Evolutionary conservation across 495 filamentous ascomycete species (phyloP), one percentile per base, ranked within the genome.

Genomic region (Aspergillus kassunensis): DNA sequence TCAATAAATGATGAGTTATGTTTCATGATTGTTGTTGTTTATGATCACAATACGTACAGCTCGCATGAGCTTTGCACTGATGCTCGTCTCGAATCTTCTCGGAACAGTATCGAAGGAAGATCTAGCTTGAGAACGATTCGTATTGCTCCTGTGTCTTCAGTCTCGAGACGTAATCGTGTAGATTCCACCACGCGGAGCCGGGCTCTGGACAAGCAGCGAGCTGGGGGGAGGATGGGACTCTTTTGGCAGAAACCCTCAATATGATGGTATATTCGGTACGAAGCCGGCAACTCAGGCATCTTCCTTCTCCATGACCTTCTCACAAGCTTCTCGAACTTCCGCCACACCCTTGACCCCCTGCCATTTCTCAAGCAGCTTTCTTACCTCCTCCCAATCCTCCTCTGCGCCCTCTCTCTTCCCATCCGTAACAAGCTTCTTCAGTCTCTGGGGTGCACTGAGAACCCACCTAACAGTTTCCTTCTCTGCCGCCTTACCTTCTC

Each of bases 391-490:
- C 76, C 85, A 85, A 50, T 89, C 74, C 65, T 70, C 74, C 49
- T 79, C 80, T 11, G 87, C 80, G 44, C 78, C 77, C 18, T 74
- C 70, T 27, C 21, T 59, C 51, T 75, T 70, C n/a, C 74, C 82
- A 4, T 79, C 69, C 4, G 63, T 62, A 13, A 87, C 23, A 39
- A 84, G 55, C 49, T 58, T 61, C 45, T 65, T 59, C 49, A 88
- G 59, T 44, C 84, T 66, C 37, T 61, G 65, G 5, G 82, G 82
- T 3, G 80, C 71, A n/a, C 55, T 73, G 20, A 95, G 65, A 44
- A 89, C 87, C 80, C 88, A 89, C 49, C 69, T 67, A 12, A 90
- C 89, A 29, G 87, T 82, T 54, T 85, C 75, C 60, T 78, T 83
- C 64, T 87, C 78, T 43, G 71, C 77, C 45, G 63, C 69, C 60